phyloP scores from a whole-genome alignment of 805 yeast genomes.

The Diddensiella transvaalensis region DNA sequence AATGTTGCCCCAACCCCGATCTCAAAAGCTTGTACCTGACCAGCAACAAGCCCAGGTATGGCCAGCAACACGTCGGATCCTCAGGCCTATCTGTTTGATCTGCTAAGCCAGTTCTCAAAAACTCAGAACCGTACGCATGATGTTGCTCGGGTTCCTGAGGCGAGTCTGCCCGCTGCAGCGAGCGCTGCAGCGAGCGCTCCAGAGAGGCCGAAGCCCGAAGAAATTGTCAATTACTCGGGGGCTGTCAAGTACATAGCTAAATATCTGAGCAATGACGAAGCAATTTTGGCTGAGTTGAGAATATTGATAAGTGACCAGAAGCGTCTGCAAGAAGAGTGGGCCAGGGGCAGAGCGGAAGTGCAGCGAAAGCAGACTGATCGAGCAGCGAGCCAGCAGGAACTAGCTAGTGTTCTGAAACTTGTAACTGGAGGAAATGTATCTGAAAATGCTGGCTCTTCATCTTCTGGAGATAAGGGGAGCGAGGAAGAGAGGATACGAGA shows the following conservation, averaged over 20 bases:
- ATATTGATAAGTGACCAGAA: conserved; percentile 19
- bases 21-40: too few relatives aligned
- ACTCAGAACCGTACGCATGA: conserved; percentile 6
- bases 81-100: conserved; percentile 1
- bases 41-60: too few relatives aligned
- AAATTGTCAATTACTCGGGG: conserved; percentile 16
- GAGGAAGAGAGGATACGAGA: conserved; percentile 5
- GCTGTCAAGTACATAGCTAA: conserved; percentile 23
- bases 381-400: conserved; percentile 9
- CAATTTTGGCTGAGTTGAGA: conserved; percentile 13
- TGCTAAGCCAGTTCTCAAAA: conserved; percentile 12
- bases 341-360: conserved; percentile 12
- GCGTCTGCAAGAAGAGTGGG: conserved; percentile 20
- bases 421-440: conserved; percentile 11
- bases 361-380: conserved; percentile 10
- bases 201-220: not conserved
- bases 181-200: not conserved
- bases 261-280: conserved; percentile 15
- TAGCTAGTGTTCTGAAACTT: conserved; percentile 15
- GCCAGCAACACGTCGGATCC: too few relatives aligned
- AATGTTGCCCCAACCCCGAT: not conserved
- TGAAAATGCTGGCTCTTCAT: not conserved
- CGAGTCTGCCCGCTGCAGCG: not conserved
- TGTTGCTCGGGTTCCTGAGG: not conserved
- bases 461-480: not conserved